Conservation (phyloP, 208 protist species). For the Trypanosoma mega region DNA sequence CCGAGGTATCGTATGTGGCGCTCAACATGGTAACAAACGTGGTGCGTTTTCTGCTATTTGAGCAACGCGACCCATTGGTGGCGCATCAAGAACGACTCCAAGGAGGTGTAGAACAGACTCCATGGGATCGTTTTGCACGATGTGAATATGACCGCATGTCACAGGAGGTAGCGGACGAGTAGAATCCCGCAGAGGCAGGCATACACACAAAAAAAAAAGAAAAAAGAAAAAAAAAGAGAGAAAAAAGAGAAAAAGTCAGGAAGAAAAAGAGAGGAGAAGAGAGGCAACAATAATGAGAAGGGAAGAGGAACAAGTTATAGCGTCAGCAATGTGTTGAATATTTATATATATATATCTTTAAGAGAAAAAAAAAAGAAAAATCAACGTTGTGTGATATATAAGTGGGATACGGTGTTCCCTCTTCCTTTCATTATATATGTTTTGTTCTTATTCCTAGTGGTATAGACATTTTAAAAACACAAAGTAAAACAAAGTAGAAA, state of each 20-base stretch:
- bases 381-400: no score
- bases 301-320: neutral
- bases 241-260: slow-evolving; percentile 6
- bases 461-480: no score
- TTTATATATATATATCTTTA: no score
- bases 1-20: slow-evolving; percentile 70
- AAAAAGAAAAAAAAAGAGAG: slow-evolving; percentile 12
- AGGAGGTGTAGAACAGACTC: slow-evolving; percentile 63
- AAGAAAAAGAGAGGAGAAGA: neutral
- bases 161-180: slow-evolving; percentile 61
- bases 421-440: no score
- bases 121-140: slow-evolving; percentile 93
- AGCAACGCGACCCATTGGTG: slow-evolving; percentile 90
- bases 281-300: slow-evolving; percentile 1
- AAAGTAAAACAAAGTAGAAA: no score
- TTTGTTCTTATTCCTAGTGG: no score
- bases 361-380: no score
- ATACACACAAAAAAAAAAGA: neutral
- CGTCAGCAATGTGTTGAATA: no score
- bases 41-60: slow-evolving; percentile 92
- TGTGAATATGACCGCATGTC: slow-evolving; percentile 93
- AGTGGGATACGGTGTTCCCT: no score
- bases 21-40: slow-evolving; percentile 95
- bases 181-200: slow-evolving; percentile 5
- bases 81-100: slow-evolving; percentile 69